Percentiles rank a stretch among this genome's conserved stretches.
Evolutionary conservation across 1,284 basidiomycete genomes (phyloP).

Genomic region (Cutaneotrichosporon cavernicola): DNA sequence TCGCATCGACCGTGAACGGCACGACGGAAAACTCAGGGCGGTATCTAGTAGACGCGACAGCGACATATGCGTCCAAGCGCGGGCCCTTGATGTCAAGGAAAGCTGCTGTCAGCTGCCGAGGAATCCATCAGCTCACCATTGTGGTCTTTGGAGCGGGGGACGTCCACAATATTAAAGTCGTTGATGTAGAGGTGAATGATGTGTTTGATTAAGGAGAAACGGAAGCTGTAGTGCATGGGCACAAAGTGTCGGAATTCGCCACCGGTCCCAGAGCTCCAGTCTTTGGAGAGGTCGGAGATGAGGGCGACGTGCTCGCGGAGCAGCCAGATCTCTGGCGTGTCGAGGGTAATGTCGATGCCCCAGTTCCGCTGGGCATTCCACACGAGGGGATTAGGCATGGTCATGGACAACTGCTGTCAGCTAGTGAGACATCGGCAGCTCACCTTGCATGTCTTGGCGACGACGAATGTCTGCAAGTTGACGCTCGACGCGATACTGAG

Average conservation of each 20-base stretch:
- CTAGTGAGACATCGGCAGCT: conserved; percentile 26
- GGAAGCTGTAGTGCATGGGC: conserved; percentile 72
- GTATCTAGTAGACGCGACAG: conserved; percentile 70
- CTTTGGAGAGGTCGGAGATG: conserved; percentile 80
- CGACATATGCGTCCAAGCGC: conserved; percentile 58
- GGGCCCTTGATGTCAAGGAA: conserved; percentile 67
- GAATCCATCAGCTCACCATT: conserved; percentile 61
- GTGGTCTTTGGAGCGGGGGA: conserved; percentile 69
- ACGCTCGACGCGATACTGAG: conserved; percentile 76
- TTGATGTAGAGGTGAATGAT: conserved; percentile 80
- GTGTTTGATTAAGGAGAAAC: conserved; percentile 71
- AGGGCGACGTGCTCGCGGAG: conserved; percentile 89
- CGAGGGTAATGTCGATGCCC: conserved; percentile 68
- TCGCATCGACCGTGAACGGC: conserved; percentile 64
- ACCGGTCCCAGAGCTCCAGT: conserved; percentile 79
- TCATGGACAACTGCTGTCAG: conserved; percentile 42
- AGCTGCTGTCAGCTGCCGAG: conserved; percentile 56
- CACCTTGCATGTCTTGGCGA: conserved; percentile 66
- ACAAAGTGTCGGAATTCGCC: conserved; percentile 76
- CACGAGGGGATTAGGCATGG: conserved; percentile 55
- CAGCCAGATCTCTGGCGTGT: conserved; percentile 69
- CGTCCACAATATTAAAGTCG: conserved; percentile 93
- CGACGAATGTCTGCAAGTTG: conserved; percentile 75
- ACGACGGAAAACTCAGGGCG: conserved; percentile 68
- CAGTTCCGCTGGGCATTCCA: conserved; percentile 68